Conservation (phyloP, 805 yeast genomes). For the Teunomyces tritomae region DNA sequence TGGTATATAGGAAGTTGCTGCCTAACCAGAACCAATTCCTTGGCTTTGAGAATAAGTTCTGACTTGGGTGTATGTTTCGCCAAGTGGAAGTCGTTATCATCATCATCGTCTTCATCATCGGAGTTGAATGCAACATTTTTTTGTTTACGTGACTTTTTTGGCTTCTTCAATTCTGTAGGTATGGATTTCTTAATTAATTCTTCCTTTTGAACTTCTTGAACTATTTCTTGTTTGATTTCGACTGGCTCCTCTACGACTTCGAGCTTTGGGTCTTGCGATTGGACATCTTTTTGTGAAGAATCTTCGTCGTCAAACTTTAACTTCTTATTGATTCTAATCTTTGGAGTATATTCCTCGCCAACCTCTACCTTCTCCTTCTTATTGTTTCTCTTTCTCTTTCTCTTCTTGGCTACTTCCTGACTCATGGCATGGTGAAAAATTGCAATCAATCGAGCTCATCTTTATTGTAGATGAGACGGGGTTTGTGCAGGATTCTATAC, state of each 20-base stretch:
- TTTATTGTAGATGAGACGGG: not conserved
- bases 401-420: constrained; percentile 13
- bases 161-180: not conserved
- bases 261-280: not conserved
- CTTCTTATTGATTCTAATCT: constrained; percentile 13
- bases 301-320: constrained; percentile 13
- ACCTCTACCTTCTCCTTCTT: constrained; percentile 13
- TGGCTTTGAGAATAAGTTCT: constrained; percentile 40
- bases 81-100: constrained; percentile 9
- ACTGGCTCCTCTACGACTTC: not conserved
- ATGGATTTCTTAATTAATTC: not conserved
- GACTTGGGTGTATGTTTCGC: constrained; percentile 6
- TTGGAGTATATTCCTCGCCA: constrained; percentile 11
- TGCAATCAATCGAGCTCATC: not conserved
- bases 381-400: constrained; percentile 32
- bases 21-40: constrained; percentile 49
- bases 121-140: constrained; percentile 6
- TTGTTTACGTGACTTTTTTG: constrained; percentile 1
- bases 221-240: not conserved
- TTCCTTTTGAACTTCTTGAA: not conserved
- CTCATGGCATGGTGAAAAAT: constrained; percentile 1
- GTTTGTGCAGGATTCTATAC: not conserved
- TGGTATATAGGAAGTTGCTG: constrained; percentile 71
- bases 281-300: not conserved
- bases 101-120: constrained; percentile 10